Evolutionary conservation across 768 basidiomycete genomes (phyloP).

Genomic region (Termitomyces titanicus): DNA sequence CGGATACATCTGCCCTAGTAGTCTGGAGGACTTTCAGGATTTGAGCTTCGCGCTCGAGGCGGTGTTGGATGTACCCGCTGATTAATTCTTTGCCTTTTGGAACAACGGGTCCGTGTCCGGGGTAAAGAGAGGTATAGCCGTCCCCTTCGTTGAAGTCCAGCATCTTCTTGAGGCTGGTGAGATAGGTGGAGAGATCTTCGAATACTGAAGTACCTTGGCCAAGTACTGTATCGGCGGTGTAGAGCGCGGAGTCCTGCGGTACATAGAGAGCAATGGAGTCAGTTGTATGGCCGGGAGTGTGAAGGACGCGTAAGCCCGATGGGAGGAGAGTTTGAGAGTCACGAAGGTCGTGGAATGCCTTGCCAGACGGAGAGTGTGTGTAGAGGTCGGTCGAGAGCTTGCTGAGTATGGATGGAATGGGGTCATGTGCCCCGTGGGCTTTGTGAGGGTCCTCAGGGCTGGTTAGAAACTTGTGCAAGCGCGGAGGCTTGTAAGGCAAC

Average conservation of each 20-base stretch:
- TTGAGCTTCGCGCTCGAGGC: slow-evolving; percentile 78
- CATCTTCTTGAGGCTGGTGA: slow-evolving; percentile 60
- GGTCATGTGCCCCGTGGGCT: slow-evolving; percentile 24
- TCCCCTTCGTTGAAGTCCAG: slow-evolving; percentile 35
- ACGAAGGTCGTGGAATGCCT: slow-evolving; percentile 52
- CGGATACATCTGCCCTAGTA: slow-evolving; percentile 4
- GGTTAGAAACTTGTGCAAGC: slow-evolving; percentile 70
- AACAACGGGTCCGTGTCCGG: slow-evolving; percentile 85
- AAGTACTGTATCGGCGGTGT: slow-evolving; percentile 89
- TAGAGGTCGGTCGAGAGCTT: slow-evolving; percentile 42
- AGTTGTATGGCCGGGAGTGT: slow-evolving; percentile 87
- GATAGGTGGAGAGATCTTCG: slow-evolving; percentile 72
- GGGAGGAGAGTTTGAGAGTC: slow-evolving; percentile 51
- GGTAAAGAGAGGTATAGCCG: slow-evolving; percentile 60
- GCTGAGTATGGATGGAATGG: slow-evolving; percentile 36
- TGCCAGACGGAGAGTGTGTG: slow-evolving; percentile 37
- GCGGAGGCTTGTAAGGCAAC: slow-evolving; percentile 57
- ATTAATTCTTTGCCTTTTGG: slow-evolving; percentile 58
- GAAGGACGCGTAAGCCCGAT: slow-evolving; percentile 58
- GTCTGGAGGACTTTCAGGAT: slow-evolving; percentile 52
- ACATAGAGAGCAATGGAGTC: slow-evolving; percentile 81
- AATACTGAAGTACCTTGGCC: slow-evolving; percentile 91
- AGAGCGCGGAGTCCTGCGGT: slow-evolving; percentile 67
- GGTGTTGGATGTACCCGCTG: slow-evolving; percentile 71
- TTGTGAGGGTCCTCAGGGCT: slow-evolving; percentile 16